Base-by-base conservation (phyloP, 108 stramenopile species). In the Skeletonema menzelii region DNA sequence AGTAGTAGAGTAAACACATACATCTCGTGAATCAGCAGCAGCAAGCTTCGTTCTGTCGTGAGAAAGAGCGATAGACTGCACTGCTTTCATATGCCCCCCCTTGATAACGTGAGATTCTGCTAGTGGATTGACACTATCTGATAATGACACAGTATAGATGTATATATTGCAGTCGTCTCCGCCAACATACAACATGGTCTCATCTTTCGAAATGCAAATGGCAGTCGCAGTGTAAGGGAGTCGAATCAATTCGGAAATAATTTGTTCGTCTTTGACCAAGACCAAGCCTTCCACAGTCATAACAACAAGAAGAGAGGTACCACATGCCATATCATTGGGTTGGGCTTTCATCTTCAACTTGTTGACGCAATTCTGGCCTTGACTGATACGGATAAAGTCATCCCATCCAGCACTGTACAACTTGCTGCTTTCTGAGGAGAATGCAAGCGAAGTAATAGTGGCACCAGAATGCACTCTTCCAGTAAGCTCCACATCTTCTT, bases 321-420 rank as follows among this genome's bases (percentile, higher is more conserved):
- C 92, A 30, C 77, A 74, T 10, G 87, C 72, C 34, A 95, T 82
- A 47, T 87, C 81, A 27, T 87, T 86, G 1, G 98, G 98, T 76
- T 98, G 98, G 8, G 96, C 95, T 8, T 72, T 76, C 35, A 94
- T 72, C 22, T 81, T 78, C 35, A 89, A 68, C 28, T 82, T 82
- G 28, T 71, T 71, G 14, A 67, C 63, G 55, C 81, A 72, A 15
- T 47, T 60, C 47, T 55, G 40, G 49, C 56, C 49, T 13, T 31
- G 28, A 27, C 84, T 82, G 57, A 85, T 86, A 24, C 91, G 83
- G 12, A 93, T 59, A 22, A 62, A 87, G 71, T 98, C 98, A 67
- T 98, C 98, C 96, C 96, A 97, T 27, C 97, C 98, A 7, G 88
- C 85, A 59, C 85, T 93, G 30, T 93, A 76, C 1, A 98, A 35